phyloP scores from a whole-genome alignment of 495 filamentous ascomycete genomes.

The Penicillium antarcticum region DNA sequence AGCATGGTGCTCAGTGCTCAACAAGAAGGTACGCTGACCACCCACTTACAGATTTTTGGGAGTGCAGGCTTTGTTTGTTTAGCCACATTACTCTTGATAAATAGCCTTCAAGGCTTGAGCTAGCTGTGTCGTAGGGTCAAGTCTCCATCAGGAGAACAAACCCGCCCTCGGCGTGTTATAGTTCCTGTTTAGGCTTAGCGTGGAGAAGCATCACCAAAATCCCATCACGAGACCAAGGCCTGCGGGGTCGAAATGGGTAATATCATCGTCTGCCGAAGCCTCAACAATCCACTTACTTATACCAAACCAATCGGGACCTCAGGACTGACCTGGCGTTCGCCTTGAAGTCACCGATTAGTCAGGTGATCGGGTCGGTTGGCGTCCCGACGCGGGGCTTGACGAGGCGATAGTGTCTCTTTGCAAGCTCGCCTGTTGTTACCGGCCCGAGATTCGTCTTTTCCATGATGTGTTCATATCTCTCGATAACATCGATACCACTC shows the following conservation, averaged over 20 bases:
- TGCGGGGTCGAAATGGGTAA: neutral
- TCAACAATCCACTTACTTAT: neutral
- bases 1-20: too few relatives aligned
- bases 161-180: neutral
- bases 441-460: neutral
- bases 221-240: neutral
- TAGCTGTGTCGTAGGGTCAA: neutral
- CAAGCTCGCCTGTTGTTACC: too few relatives aligned
- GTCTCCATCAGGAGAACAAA: neutral
- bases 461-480: neutral
- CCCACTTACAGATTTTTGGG: too few relatives aligned
- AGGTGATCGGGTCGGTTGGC: conserved; percentile 9
- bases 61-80: too few relatives aligned
- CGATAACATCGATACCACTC: neutral
- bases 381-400: neutral
- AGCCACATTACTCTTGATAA: too few relatives aligned
- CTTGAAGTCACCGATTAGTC: neutral
- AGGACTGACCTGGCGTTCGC: neutral
- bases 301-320: neutral
- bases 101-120: too few relatives aligned
- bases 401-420: too few relatives aligned
- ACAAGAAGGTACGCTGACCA: too few relatives aligned
- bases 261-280: neutral
- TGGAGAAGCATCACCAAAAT: too few relatives aligned
- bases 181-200: neutral